A percentile compares a stretch with the other conserved stretches of the same genome.
These are phyloP conservation scores for Trametes cinnabarina DNA, from an alignment of 768 basidiomycete species.

Conservation along the genomic window DNA sequence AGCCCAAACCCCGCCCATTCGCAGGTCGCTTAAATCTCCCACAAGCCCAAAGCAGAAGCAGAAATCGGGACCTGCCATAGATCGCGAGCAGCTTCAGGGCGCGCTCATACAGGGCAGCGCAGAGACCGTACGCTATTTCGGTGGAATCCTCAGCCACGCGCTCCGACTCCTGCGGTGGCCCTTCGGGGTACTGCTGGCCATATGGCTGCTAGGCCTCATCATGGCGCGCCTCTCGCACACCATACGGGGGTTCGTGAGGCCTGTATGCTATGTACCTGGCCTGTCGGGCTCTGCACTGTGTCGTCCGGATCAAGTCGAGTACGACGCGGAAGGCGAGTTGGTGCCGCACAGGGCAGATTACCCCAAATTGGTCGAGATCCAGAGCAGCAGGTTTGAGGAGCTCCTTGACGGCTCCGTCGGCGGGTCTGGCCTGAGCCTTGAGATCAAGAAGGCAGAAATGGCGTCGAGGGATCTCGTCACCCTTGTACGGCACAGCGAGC, in stretches of 20 bases:
- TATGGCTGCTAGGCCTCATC: constrained; percentile 50
- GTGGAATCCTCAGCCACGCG: constrained; percentile 48
- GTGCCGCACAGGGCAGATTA: constrained; percentile 55
- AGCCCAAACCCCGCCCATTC: constrained; percentile 29
- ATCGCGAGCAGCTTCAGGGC: constrained; percentile 21
- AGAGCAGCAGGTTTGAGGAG: constrained; percentile 61
- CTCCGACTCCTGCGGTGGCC: constrained; percentile 54
- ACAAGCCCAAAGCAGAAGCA: constrained; percentile 19
- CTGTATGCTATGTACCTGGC: constrained; percentile 62
- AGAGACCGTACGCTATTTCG: constrained; percentile 38
- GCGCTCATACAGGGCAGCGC: constrained; percentile 16
- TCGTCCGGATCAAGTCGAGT: constrained; percentile 14
- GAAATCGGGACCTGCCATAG: constrained; percentile 24
- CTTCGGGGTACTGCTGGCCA: constrained; percentile 49
- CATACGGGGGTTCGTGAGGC: constrained; percentile 48
- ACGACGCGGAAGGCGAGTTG: neutral
- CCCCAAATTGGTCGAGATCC: constrained; percentile 55
- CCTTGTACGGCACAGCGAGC: constrained; percentile 59
- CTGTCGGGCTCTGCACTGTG: constrained; percentile 52
- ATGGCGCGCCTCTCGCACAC: constrained; percentile 40
- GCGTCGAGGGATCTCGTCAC: constrained; percentile 67
- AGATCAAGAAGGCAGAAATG: constrained; percentile 76
- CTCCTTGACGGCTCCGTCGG: constrained; percentile 59
- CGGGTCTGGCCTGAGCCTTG: constrained; percentile 57
- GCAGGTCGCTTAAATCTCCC: neutral